Evolutionary conservation across 352 stramenopile species (phyloP).

Genomic region (Phytophthora kernoviae): DNA sequence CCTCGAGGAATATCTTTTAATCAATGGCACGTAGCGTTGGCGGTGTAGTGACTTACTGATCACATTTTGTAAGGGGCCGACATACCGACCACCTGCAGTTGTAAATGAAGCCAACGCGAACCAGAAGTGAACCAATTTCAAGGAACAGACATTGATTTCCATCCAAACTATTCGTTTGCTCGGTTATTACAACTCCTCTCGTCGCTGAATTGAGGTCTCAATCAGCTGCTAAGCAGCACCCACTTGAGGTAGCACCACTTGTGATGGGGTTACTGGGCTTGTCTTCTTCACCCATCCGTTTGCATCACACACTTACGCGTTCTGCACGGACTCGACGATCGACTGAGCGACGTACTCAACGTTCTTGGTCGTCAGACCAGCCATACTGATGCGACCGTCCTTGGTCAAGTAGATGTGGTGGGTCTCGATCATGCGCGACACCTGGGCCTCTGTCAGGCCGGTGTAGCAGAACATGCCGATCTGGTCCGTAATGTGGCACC

Average conservation of each 20-base stretch:
- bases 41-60: not conserved
- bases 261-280: too few relatives aligned
- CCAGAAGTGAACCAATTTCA: not conserved
- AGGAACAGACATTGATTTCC: not conserved
- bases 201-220: conserved; percentile 4
- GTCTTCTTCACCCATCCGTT: conserved; percentile 8
- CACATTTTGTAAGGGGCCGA: not conserved
- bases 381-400: conserved; percentile 98
- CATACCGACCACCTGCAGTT: not conserved
- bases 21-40: not conserved
- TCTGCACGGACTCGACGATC: conserved; percentile 94
- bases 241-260: conserved; percentile 12
- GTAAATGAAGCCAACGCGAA: not conserved
- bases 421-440: conserved; percentile 93
- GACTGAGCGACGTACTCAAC: conserved; percentile 96
- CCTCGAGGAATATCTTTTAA: not conserved
- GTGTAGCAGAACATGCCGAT: conserved; percentile 99
- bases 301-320: conserved; percentile 53
- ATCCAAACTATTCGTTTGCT: conserved; percentile 2
- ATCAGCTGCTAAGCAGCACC: conserved; percentile 1
- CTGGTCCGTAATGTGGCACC: conserved; percentile 98
- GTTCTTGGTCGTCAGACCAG: conserved; percentile 96
- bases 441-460: conserved; percentile 94
- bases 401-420: conserved; percentile 99
- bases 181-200: conserved; percentile 27